Evolutionary conservation across 495 filamentous ascomycete genomes (phyloP).

Genomic region (Ascodesmis nigricans): DNA sequence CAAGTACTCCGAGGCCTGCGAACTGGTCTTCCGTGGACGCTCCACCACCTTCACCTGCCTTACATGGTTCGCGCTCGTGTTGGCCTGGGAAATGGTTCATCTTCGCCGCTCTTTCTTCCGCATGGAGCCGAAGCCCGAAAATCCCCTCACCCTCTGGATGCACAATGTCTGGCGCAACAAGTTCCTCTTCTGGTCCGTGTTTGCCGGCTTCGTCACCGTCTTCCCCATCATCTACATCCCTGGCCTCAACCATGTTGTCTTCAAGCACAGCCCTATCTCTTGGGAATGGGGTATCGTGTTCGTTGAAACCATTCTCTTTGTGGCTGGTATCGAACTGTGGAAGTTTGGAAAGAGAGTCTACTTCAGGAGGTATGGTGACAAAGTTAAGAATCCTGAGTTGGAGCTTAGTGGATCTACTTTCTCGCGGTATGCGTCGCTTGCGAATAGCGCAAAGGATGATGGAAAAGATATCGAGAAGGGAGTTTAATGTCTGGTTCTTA

Average conservation of each 20-base stretch:
- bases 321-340: constrained; percentile 41
- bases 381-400: constrained; percentile 17
- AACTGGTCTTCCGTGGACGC: constrained; percentile 49
- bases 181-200: constrained; percentile 48
- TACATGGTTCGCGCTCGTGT: constrained; percentile 53
- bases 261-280: constrained; percentile 45
- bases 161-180: constrained; percentile 46
- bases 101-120: constrained; percentile 46
- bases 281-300: constrained; percentile 55
- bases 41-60: constrained; percentile 56
- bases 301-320: constrained; percentile 37
- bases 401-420: constrained; percentile 17
- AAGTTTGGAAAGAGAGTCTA: constrained; percentile 40
- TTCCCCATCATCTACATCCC: constrained; percentile 56
- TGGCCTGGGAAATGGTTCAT: constrained; percentile 53
- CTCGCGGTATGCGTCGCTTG: constrained; percentile 5
- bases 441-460: not conserved
- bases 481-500: too few species aligned
- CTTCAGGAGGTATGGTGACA: constrained; percentile 20
- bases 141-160: constrained; percentile 31
- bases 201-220: constrained; percentile 44
- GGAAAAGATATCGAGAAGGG: too few species aligned
- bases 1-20: constrained; percentile 31
- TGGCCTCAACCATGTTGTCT: constrained; percentile 43
- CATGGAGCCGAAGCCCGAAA: constrained; percentile 37